Conservation (phyloP, 352 stramenopile genomes). For the Phytophthora aleatoria region DNA sequence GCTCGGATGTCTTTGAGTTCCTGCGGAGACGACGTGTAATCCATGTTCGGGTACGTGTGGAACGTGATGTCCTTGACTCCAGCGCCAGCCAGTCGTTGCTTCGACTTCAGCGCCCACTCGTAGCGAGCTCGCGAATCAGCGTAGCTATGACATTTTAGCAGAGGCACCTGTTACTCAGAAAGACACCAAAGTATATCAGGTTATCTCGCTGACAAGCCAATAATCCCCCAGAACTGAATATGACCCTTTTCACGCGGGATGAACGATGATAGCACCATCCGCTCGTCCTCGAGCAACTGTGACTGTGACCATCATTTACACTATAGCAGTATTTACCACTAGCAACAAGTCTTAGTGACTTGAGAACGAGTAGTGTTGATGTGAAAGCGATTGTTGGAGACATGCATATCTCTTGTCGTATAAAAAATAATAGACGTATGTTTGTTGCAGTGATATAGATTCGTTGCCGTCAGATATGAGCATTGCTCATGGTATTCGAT, state of each 20-base stretch:
- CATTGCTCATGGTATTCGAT: not conserved
- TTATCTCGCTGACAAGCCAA: too few relatives aligned
- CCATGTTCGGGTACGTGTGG: slow-evolving; percentile 61
- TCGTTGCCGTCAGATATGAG: too few relatives aligned
- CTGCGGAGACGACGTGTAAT: slow-evolving; percentile 53
- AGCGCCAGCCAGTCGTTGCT: slow-evolving; percentile 44
- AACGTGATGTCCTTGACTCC: slow-evolving; percentile 66
- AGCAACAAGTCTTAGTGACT: too few relatives aligned
- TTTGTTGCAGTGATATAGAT: too few relatives aligned
- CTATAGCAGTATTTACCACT: too few relatives aligned
- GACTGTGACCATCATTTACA: too few relatives aligned
- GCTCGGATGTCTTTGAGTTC: slow-evolving; percentile 58
- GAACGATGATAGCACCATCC: slow-evolving; percentile 70
- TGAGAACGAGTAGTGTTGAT: too few relatives aligned
- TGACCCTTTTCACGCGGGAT: slow-evolving; percentile 58
- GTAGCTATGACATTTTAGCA: slow-evolving; percentile 77
- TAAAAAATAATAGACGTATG: too few relatives aligned
- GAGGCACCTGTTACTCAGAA: slow-evolving; percentile 39
- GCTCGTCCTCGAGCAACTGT: too few relatives aligned
- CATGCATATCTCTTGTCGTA: too few relatives aligned
- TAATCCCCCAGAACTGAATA: not conserved
- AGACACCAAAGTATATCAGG: too few relatives aligned
- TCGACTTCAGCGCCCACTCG: slow-evolving; percentile 46
- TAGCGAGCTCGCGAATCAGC: slow-evolving; percentile 57
- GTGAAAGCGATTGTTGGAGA: too few relatives aligned